Evolutionary conservation across 2,329 filamentous ascomycete species (phyloP), one percentile per base, ranked within the genome.

Genomic region (Fusarium irregulare): DNA sequence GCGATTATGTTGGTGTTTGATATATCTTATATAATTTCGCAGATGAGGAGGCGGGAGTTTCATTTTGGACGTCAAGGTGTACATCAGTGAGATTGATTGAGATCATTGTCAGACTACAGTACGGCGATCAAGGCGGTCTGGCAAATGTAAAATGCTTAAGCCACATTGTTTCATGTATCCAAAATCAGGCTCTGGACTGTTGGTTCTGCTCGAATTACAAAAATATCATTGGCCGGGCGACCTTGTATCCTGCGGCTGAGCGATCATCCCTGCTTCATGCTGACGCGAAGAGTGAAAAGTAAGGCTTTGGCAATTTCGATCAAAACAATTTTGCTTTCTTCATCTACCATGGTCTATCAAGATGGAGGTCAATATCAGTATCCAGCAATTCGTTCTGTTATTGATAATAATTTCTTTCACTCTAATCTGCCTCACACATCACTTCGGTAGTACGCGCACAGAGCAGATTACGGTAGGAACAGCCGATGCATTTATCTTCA

Each of bases 401-500:
- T 3, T 16, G 2, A 14, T 9, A 30, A 5, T 0, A 4, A 2
- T 30, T 16, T 3, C 2, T 3, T 11, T 21, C 13, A n/a, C 45
- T 6, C 16, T 4, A 14, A 20, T 28, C n/a, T 30, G 5, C 2
- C n/a, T 48, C 7, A 14, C 5, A 9, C 4, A 48, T 11, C 4
- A 20, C 7, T 13, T 21, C n/a, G n/a, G 0, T 7, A 2, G 25
- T 4, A n/a, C 45, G 6, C 7, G 14, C 14, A 2, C n/a, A 28
- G 20, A 48, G 25, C n/a, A 7, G 13, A 21, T 2, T 6, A 30
- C n/a, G 18, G 27, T 48, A 21, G 14, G 27, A 30, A 11, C 4
- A 21, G 13, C 1, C 13, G n/a, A 48, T 4, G 0, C 1, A 3
- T 30, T 6, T 5, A n/a, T 0, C 6, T 20, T 9, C 32, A 11